Evolutionary conservation across 2,329 filamentous ascomycete species (phyloP).

Genomic region (Penicillium expansum): DNA sequence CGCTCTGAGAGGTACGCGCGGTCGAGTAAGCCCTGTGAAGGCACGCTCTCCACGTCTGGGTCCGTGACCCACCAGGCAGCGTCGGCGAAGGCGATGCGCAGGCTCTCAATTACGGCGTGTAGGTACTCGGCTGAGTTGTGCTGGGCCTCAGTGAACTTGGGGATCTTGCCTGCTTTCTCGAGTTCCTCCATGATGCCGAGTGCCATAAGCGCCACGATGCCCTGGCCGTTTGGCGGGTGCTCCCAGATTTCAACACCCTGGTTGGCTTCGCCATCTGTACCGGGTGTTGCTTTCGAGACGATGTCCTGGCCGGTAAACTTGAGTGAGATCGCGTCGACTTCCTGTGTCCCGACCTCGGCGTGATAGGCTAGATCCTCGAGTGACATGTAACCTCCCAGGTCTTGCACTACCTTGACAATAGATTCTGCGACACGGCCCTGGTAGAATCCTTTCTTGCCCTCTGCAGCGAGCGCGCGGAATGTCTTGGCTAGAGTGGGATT

Average conservation of each 20-base stretch:
- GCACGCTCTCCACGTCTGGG: slow-evolving; percentile 64
- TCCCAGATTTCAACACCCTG: slow-evolving; percentile 80
- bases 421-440: slow-evolving; percentile 76
- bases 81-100: slow-evolving; percentile 88
- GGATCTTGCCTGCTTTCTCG: slow-evolving; percentile 71
- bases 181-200: slow-evolving; percentile 87
- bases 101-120: slow-evolving; percentile 81
- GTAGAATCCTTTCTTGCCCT: slow-evolving; percentile 92
- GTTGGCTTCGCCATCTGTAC: slow-evolving; percentile 33
- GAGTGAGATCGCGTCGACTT: slow-evolving; percentile 80
- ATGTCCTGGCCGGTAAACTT: slow-evolving; percentile 64
- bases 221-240: slow-evolving; percentile 93
- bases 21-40: slow-evolving; percentile 66
- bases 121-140: slow-evolving; percentile 81
- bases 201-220: slow-evolving; percentile 91
- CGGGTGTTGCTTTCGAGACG: slow-evolving; percentile 17
- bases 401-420: slow-evolving; percentile 72
- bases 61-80: slow-evolving; percentile 88
- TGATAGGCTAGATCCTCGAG: slow-evolving; percentile 80
- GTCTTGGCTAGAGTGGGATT: slow-evolving; percentile 79
- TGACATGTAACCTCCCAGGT: slow-evolving; percentile 73
- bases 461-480: slow-evolving; percentile 71
- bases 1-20: slow-evolving; percentile 72
- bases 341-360: slow-evolving; percentile 68
- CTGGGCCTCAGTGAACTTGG: slow-evolving; percentile 61